phyloP scores from a whole-genome alignment of 345 rosid genomes.

The Syzygium oleosum region DNA sequence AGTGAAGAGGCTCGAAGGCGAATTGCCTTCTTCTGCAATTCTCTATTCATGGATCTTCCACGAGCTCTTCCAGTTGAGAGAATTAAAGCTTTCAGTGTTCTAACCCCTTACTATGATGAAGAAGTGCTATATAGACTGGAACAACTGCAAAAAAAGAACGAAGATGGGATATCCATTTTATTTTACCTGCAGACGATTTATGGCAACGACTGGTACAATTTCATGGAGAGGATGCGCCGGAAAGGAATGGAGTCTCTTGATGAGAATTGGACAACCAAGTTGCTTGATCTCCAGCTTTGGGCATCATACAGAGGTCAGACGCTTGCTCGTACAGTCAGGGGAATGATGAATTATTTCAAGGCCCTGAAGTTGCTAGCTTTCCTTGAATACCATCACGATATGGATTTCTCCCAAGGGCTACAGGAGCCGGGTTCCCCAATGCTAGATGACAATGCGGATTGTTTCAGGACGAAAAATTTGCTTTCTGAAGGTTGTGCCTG shows the following conservation, averaged over 20 bases:
- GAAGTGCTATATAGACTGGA: slow-evolving; percentile 78
- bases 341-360: slow-evolving; percentile 94
- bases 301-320: slow-evolving; percentile 96
- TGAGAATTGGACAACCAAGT: slow-evolving; percentile 48
- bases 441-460: slow-evolving; percentile 16
- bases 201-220: slow-evolving; percentile 80
- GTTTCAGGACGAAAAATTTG: slow-evolving; percentile 4
- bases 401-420: slow-evolving; percentile 53
- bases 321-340: slow-evolving; percentile 80
- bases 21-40: slow-evolving; percentile 89
- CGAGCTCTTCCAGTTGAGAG: slow-evolving; percentile 93
- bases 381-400: slow-evolving; percentile 83
- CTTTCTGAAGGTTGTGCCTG: slow-evolving; percentile 50
- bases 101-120: slow-evolving; percentile 87
- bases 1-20: slow-evolving; percentile 88
- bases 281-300: slow-evolving; percentile 80
- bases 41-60: slow-evolving; percentile 89
- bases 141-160: slow-evolving; percentile 72
- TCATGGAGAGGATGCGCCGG: slow-evolving; percentile 74
- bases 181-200: slow-evolving; percentile 84
- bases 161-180: slow-evolving; percentile 83
- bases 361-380: slow-evolving; percentile 90
- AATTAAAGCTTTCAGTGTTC: slow-evolving; percentile 85
- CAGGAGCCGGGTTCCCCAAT: slow-evolving; percentile 57
- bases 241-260: slow-evolving; percentile 48